A percentile compares a stretch with the other conserved stretches of the same genome.
These are phyloP conservation scores for Aspergillus thermomutatus DNA, from an alignment of 2,329 filamentous ascomycete species.

Conservation along the genomic window DNA sequence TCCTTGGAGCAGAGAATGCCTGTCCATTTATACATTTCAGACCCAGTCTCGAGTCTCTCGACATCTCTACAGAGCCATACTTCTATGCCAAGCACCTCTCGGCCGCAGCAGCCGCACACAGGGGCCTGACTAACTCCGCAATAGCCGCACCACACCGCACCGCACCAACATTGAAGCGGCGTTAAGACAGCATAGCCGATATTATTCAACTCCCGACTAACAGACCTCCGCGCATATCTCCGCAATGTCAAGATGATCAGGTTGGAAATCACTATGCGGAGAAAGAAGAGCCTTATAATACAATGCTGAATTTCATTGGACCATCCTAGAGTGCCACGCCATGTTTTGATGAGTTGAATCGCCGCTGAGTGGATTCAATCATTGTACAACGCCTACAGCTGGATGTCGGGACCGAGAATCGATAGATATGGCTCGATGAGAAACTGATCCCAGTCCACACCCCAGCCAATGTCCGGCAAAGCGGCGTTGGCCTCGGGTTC, in stretches of 20 bases:
- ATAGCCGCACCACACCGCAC: slow-evolving; percentile 15
- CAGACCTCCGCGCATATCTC: neutral
- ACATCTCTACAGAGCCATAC: slow-evolving; percentile 2
- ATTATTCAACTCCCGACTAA: neutral
- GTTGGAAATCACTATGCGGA: neutral
- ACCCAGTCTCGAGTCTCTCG: slow-evolving; percentile 1
- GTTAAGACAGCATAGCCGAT: neutral
- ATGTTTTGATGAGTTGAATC: neutral
- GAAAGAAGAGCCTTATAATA: neutral
- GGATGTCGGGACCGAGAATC: slow-evolving; percentile 19
- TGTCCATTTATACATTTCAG: slow-evolving; percentile 17
- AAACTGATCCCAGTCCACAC: slow-evolving; percentile 28
- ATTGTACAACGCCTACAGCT: slow-evolving; percentile 9
- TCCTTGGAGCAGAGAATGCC: slow-evolving; percentile 8
- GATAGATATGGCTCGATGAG: slow-evolving; percentile 29
- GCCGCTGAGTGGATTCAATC: neutral
- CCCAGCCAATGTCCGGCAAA: slow-evolving; percentile 23
- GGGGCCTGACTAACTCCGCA: slow-evolving; percentile 10
- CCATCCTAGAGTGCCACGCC: neutral
- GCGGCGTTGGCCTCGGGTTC: slow-evolving; percentile 7
- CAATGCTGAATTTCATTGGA: neutral
- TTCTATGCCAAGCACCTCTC: slow-evolving; percentile 6
- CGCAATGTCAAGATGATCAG: neutral
- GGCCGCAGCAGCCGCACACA: slow-evolving; percentile 15
- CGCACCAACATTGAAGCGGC: too few relatives aligned